phyloP scores from a whole-genome alignment of 805 yeast genomes.

The Groenewaldozyma tartarivorans region DNA sequence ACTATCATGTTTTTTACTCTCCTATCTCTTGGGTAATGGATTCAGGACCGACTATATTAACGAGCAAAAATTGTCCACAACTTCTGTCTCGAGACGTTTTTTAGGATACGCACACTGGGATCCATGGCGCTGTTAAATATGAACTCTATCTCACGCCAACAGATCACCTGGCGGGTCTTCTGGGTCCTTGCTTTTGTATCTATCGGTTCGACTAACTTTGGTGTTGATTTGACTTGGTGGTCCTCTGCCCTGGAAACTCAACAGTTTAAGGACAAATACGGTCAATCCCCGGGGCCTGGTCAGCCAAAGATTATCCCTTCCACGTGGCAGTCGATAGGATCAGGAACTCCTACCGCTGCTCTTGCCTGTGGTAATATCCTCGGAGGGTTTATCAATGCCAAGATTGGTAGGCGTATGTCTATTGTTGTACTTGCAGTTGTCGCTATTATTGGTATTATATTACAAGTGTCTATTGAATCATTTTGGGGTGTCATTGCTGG shows the following conservation, averaged over 20 bases:
- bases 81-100: no score
- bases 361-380: not conserved
- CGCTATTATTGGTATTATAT: not conserved
- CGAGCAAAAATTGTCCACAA: no score
- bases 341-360: not conserved
- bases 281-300: not conserved
- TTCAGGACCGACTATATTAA: no score
- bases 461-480: not conserved
- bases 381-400: not conserved
- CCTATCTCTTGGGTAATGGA: no score
- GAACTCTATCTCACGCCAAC: no score
- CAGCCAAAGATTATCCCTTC: not conserved
- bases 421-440: not conserved
- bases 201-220: not conserved
- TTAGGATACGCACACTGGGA: no score
- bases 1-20: no score
- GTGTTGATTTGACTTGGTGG: not conserved
- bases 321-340: not conserved
- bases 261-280: not conserved
- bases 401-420: not conserved
- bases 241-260: not conserved
- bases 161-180: no score
- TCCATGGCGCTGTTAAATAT: no score
- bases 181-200: not conserved
- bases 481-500: slow-evolving; percentile 29